A percentile compares a stretch with the other conserved stretches of the same genome.
Conservation (phyloP, 2,329 filamentous ascomycete genomes). For the Beauveria australis region DNA sequence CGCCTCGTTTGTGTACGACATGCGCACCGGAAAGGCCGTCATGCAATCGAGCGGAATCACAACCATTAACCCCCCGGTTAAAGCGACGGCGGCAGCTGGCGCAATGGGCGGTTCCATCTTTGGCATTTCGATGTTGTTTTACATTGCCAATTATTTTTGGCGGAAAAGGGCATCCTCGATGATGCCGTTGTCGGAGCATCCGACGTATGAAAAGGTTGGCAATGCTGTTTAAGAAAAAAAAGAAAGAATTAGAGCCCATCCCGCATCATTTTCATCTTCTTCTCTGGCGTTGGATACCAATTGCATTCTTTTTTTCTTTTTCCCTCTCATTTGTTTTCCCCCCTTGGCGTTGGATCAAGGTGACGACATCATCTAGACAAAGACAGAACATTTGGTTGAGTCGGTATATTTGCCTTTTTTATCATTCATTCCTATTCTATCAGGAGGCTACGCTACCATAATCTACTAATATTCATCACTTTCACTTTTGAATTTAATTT, state of each 20-base stretch:
- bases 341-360: slow-evolving; percentile 5
- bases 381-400: background rate
- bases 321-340: background rate
- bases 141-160: slow-evolving; percentile 12
- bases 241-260: background rate
- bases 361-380: background rate
- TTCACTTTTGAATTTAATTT: background rate
- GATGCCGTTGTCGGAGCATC: background rate
- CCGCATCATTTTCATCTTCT: background rate
- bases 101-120: slow-evolving; percentile 13
- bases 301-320: background rate
- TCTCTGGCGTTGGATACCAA: slow-evolving; percentile 9
- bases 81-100: slow-evolving; percentile 8
- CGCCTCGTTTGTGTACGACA: slow-evolving; percentile 20
- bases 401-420: background rate
- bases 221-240: background rate
- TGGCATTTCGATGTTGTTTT: slow-evolving; percentile 11
- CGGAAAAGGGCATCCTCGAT: background rate
- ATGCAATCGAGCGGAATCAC: slow-evolving; percentile 17
- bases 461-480: background rate
- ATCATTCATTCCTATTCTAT: background rate
- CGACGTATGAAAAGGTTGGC: slow-evolving; percentile 8
- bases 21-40: slow-evolving; percentile 19
- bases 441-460: background rate
- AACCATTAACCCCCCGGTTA: slow-evolving; percentile 10